These are phyloP conservation scores for Termitomyces sp. DNA, from an alignment of 768 basidiomycete genomes.

Conservation along the genomic window DNA sequence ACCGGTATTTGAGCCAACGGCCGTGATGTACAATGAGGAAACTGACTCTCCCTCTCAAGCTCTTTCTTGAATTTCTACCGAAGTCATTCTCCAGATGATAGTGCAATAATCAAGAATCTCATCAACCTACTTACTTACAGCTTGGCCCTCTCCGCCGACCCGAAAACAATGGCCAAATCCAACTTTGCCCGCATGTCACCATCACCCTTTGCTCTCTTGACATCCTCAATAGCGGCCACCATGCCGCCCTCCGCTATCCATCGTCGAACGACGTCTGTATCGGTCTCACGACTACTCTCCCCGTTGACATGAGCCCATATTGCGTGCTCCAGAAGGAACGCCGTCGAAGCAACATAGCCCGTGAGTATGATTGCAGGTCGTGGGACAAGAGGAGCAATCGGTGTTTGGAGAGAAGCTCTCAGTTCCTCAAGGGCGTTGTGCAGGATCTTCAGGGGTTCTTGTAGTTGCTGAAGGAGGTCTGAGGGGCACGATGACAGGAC, in stretches of 20 bases:
- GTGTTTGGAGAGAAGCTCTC: slow-evolving; percentile 29
- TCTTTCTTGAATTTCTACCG: not conserved
- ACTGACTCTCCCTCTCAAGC: not conserved
- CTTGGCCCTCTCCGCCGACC: slow-evolving; percentile 15
- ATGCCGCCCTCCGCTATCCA: slow-evolving; percentile 43
- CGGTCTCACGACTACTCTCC: slow-evolving; percentile 28
- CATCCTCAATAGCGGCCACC: slow-evolving; percentile 30
- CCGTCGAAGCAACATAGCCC: slow-evolving; percentile 45
- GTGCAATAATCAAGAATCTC: not conserved
- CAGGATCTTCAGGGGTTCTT: slow-evolving; percentile 26
- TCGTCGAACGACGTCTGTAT: slow-evolving; percentile 46
- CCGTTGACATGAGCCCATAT: slow-evolving; percentile 42
- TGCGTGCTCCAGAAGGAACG: slow-evolving; percentile 65
- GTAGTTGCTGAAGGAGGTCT: slow-evolving; percentile 21
- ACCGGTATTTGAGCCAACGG: not conserved
- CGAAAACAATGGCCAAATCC: slow-evolving; percentile 32
- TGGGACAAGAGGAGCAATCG: slow-evolving; percentile 41
- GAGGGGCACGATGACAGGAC: slow-evolving; percentile 38
- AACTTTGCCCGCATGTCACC: slow-evolving; percentile 16
- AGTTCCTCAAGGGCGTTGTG: slow-evolving; percentile 34
- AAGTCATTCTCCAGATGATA: not conserved
- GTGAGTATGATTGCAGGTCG: slow-evolving; percentile 56
- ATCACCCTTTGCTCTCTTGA: slow-evolving; percentile 22
- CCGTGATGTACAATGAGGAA: not conserved
- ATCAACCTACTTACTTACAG: slow-evolving; percentile 6